phyloP scores from a whole-genome alignment of 1,139 yeast species.

The Saccharomyces hybrid region DNA sequence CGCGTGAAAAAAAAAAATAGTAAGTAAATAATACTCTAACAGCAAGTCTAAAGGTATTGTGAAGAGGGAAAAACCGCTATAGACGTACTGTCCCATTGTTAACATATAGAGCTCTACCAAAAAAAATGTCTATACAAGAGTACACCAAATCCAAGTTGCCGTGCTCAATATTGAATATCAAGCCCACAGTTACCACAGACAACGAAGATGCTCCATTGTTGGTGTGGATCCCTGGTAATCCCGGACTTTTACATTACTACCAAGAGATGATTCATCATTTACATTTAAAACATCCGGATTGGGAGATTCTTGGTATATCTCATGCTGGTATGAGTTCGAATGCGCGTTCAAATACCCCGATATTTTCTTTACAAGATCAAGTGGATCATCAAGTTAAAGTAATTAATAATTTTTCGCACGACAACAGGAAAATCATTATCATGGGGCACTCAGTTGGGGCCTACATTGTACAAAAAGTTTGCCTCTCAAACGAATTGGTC shows the following conservation, averaged over 20 bases:
- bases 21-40: background rate
- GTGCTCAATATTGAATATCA: conserved; percentile 7
- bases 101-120: background rate
- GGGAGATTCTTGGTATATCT: conserved; percentile 46
- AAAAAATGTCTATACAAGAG: conserved; percentile 5
- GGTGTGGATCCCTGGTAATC: conserved; percentile 60
- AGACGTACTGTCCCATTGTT: background rate
- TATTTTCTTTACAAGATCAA: conserved; percentile 44
- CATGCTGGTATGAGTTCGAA: conserved; percentile 34
- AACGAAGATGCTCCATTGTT: conserved; percentile 31
- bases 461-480: conserved; percentile 45
- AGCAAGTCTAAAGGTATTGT: background rate
- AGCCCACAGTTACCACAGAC: background rate
- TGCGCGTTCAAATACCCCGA: conserved; percentile 22
- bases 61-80: background rate
- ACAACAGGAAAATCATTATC: conserved; percentile 36
- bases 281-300: conserved; percentile 38
- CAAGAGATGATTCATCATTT: conserved; percentile 41
- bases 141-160: conserved; percentile 7
- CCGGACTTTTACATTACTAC: conserved; percentile 55
- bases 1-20: background rate
- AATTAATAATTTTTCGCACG: conserved; percentile 31
- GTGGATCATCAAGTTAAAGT: conserved; percentile 43
- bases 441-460: conserved; percentile 59
- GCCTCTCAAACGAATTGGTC: conserved; percentile 15